A percentile compares a stretch with the other conserved stretches of the same genome.
phyloP scores from a whole-genome alignment of 768 basidiomycete species.

The Suillus plorans region DNA sequence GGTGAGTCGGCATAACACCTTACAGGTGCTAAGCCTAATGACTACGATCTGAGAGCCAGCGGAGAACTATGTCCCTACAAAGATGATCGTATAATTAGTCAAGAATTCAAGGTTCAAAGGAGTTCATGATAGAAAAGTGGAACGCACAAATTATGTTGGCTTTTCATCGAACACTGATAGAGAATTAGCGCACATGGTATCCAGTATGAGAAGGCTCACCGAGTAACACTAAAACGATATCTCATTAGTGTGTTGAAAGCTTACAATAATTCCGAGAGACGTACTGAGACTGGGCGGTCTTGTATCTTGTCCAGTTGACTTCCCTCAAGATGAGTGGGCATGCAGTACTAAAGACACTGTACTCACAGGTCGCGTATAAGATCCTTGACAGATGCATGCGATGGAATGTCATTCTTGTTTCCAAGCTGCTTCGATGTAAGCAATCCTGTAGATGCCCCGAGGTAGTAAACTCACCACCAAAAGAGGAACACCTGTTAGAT shows the following conservation, averaged over 20 bases:
- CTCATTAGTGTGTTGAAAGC: slow-evolving; percentile 1
- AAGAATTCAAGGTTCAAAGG: background rate
- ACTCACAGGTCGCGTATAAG: slow-evolving; percentile 76
- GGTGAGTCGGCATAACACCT: slow-evolving; percentile 1
- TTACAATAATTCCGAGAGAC: slow-evolving; percentile 29
- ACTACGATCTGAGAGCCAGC: slow-evolving; percentile 81
- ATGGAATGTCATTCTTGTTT: slow-evolving; percentile 88
- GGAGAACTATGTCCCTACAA: slow-evolving; percentile 76
- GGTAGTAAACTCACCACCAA: slow-evolving; percentile 62
- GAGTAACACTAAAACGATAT: slow-evolving; percentile 65
- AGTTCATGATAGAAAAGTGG: background rate
- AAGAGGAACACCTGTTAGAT: slow-evolving; percentile 70
- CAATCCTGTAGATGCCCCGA: background rate
- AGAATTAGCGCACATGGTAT: slow-evolving; percentile 3
- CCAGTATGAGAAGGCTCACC: slow-evolving; percentile 41
- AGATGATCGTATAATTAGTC: background rate
- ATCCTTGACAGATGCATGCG: slow-evolving; percentile 77
- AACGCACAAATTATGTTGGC: slow-evolving; percentile 85
- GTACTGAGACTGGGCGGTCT: slow-evolving; percentile 81
- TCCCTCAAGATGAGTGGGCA: slow-evolving; percentile 1
- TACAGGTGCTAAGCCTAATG: slow-evolving; percentile 40
- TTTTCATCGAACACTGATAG: slow-evolving; percentile 91
- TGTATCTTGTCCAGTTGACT: slow-evolving; percentile 81
- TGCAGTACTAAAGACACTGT: background rate
- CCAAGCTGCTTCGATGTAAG: slow-evolving; percentile 55